Base-by-base conservation (phyloP, 1,284 basidiomycete genomes). In the Ustilago sp. region DNA sequence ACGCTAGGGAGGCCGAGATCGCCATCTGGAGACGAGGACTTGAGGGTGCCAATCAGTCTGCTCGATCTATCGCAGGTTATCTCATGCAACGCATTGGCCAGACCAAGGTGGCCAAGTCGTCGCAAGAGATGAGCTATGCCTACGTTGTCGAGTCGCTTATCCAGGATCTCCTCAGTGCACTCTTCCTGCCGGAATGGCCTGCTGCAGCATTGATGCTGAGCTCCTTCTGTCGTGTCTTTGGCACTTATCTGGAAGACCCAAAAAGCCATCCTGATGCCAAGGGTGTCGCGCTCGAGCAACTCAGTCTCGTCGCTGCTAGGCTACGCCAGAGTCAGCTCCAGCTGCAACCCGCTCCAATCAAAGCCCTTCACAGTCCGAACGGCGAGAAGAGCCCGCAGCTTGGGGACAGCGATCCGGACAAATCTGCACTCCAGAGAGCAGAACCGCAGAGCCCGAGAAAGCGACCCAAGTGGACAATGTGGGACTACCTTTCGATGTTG, bases 161-260 rank as follows among this genome's bases (percentile, higher is more conserved):
- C 38, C 90, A 91, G 5, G 96, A 99, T 83, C 88, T 98, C 17
- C 89, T 98, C n/a, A 89, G 90, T 15, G 94, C 96, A 4, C 87
- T 98, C 4, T 95, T 93, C 83, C 93, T 93, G 89, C 95, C 96
- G 0, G 96, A 99, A 85, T 99, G 95, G 95, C 96, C 97, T 0
- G 95, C 93, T 8, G 93, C 96, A 1, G 90, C 91, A 45, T 86
- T 97, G 23, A 89, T 97, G 51, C 65, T 85, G 19, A 76, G 80
- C 50, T 69, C 77, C 28, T 75, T 85, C 61, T 83, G 79, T 59
- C 64, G 73, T 12, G 62, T 68, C 2, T 82, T 85, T 58, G 57
- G 65, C 32, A 58, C 53, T n/a, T 63, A 58, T 12, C 65, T 84
- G 19, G 92, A 94, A 65, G 94, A 97, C 79, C 88, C 92, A 41